A percentile compares a stretch with the other conserved stretches of the same genome.
Conservation (phyloP, 2,329 filamentous ascomycete genomes). For the Fusarium newnesense region DNA sequence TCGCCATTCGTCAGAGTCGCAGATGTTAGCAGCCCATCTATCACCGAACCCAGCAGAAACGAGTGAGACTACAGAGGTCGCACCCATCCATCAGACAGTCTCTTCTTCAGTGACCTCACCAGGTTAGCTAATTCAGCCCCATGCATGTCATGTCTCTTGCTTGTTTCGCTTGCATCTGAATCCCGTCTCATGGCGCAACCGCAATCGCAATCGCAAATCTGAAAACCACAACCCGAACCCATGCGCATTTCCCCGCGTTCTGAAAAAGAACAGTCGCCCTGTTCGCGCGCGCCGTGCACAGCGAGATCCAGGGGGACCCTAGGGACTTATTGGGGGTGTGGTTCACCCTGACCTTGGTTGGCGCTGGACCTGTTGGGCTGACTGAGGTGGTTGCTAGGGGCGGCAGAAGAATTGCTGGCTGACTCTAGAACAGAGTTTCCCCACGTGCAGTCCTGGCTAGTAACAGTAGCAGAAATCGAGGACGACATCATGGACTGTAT, state of each 20-base stretch:
- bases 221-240: slow-evolving; percentile 23
- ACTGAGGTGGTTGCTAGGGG: slow-evolving; percentile 30
- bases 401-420: slow-evolving; percentile 31
- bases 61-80: slow-evolving; percentile 5
- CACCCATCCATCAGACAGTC: slow-evolving; percentile 6
- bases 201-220: slow-evolving; percentile 1
- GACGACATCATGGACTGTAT: slow-evolving; percentile 2
- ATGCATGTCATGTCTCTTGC: slow-evolving; percentile 22
- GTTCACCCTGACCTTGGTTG: slow-evolving; percentile 34
- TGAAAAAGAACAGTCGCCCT: slow-evolving; percentile 24
- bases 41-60: slow-evolving; percentile 11
- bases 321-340: slow-evolving; percentile 22
- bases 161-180: slow-evolving; percentile 29
- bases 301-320: slow-evolving; percentile 21
- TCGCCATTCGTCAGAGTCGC: slow-evolving; percentile 31
- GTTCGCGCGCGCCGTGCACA: slow-evolving; percentile 29
- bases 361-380: slow-evolving; percentile 23
- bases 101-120: slow-evolving; percentile 16
- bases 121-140: background rate
- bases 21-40: slow-evolving; percentile 24
- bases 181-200: slow-evolving; percentile 20
- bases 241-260: slow-evolving; percentile 39
- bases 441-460: slow-evolving; percentile 27
- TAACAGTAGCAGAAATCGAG: slow-evolving; percentile 8
- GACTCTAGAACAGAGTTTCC: slow-evolving; percentile 30